A percentile compares a stretch with the other conserved stretches of the same genome.
phyloP scores from a whole-genome alignment of 2,329 filamentous ascomycete genomes.

The Sclerotinia borealis region DNA sequence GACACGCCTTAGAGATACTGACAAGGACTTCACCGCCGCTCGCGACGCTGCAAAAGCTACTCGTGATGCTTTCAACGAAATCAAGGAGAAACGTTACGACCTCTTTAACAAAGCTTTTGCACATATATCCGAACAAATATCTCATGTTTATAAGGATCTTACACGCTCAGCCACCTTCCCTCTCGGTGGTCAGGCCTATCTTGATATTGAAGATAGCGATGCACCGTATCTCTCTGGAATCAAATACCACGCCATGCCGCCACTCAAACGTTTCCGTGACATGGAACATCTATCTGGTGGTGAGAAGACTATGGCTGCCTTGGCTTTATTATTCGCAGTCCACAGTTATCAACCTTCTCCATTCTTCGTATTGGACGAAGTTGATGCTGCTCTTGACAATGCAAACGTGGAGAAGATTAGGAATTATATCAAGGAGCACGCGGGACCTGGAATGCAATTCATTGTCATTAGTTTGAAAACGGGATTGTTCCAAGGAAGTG shows the following conservation, averaged over 20 bases:
- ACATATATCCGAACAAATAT: constrained; percentile 93
- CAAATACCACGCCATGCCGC: constrained; percentile 98
- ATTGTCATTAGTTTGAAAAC: constrained; percentile 97
- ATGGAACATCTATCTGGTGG: constrained; percentile 98
- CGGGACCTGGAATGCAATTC: constrained; percentile 96
- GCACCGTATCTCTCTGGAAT: constrained; percentile 93
- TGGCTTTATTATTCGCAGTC: constrained; percentile 94
- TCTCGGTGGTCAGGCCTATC: constrained; percentile 80
- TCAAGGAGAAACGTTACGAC: constrained; percentile 78
- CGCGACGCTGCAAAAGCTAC: constrained; percentile 67
- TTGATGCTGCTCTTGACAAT: constrained; percentile 96
- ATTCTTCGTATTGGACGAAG: constrained; percentile 97
- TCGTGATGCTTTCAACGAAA: constrained; percentile 74
- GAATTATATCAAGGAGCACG: constrained; percentile 91
- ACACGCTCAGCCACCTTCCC: constrained; percentile 88
- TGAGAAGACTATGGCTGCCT: constrained; percentile 96
- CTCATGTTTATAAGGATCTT: constrained; percentile 88
- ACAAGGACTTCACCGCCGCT: constrained; percentile 84
- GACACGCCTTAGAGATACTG: constrained; percentile 72
- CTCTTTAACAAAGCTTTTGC: constrained; percentile 93
- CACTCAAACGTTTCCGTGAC: constrained; percentile 94
- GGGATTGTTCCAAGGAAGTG: constrained; percentile 90
- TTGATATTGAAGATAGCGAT: constrained; percentile 89
- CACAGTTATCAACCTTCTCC: constrained; percentile 93
- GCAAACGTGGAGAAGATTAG: constrained; percentile 95